Base-by-base conservation (phyloP, 2,329 filamentous ascomycete genomes). In the Mariannaea sp. region DNA sequence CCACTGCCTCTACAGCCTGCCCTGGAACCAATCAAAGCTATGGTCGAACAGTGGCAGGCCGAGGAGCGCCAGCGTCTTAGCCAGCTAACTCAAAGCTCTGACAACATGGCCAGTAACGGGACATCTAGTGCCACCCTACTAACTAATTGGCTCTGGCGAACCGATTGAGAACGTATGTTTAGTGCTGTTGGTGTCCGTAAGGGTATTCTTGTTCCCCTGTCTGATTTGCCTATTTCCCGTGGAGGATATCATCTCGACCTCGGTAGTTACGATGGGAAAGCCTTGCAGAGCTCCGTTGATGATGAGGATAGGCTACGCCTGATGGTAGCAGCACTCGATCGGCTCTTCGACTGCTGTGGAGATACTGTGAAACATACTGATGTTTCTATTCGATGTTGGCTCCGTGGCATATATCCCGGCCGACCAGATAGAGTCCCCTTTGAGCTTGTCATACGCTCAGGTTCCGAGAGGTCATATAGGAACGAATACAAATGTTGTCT, bases 401-500 rank as follows among this genome's bases (percentile, higher is more conserved):
- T 30, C 32, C 26, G 41, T 19, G 41, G 24, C 6, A 26, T 14
- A 13, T 44, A 30, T 29, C 41, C 26, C 19, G 41, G 32, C 17
- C 26, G 26, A 12, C 41, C 41, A 30, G 30, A 44, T n/a, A 44
- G 32, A 26, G 41, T 26, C 14, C 41, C 41, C 6, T 44, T 44
- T n/a, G 24, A 30, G 14, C 41, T 44, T 8, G 41, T 44, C n/a
- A 27, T 29, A 5, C 22, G 27, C 16, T 19, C 26, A 30, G 17
- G 13, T 4, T 44, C 41, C n/a, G 41, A 44, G 16, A 14, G 26
- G 4, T 5, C 13, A 16, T 44, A 44, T 32, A 44, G 41, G 41
- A 44, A 19, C 3, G 41, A 44, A 19, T 19, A 30, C 4, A 44
- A 44, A 32, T 26, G 41, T 26, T 44, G 26, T 32, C 8, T 32